A percentile compares a stretch with the other conserved stretches of the same genome.
Evolutionary conservation across 2,329 filamentous ascomycete species (phyloP).

Genomic region (Xylaria sp.): DNA sequence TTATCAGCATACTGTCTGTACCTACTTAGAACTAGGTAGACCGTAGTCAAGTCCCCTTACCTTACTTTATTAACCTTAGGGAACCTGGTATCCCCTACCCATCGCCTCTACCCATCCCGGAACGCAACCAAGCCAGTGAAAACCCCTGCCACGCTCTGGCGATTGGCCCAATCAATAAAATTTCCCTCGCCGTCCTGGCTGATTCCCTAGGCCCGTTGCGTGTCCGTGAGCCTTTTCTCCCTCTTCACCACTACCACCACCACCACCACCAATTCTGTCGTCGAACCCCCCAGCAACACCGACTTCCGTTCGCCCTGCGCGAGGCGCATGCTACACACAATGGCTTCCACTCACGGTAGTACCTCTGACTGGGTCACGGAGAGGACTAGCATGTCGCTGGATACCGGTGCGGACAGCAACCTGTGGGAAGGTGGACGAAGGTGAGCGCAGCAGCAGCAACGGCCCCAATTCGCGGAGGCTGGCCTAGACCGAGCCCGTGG

Average conservation of each 20-base stretch:
- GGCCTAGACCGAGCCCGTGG: constrained; percentile 1
- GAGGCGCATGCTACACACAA: constrained; percentile 29
- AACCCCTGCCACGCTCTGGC: constrained; percentile 27
- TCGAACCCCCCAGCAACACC: constrained; percentile 14
- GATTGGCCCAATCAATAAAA: constrained; percentile 34
- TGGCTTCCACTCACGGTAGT: constrained; percentile 32
- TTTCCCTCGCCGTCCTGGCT: constrained; percentile 28
- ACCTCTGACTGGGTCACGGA: constrained; percentile 33
- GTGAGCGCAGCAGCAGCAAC: constrained; percentile 28
- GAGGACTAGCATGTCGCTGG: constrained; percentile 33
- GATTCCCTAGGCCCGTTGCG: not conserved
- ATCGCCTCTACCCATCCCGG: constrained; percentile 14
- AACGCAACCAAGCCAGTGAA: constrained; percentile 26
- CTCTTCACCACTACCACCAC: constrained; percentile 24
- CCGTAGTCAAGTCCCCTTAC: not conserved
- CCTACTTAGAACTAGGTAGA: constrained; percentile 7
- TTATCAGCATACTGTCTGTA: not conserved
- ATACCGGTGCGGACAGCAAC: constrained; percentile 30
- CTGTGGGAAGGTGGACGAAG: constrained; percentile 41
- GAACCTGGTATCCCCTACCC: constrained; percentile 5
- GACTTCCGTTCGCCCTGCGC: constrained; percentile 26
- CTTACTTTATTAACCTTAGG: constrained; percentile 16
- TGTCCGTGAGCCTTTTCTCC: constrained; percentile 18
- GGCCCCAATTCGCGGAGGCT: not conserved
- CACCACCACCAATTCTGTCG: not conserved